Percentiles rank a stretch among this genome's conserved stretches.
Evolutionary conservation across 2,329 filamentous ascomycete genomes (phyloP).

Genomic region (Leptodontidium sp.): DNA sequence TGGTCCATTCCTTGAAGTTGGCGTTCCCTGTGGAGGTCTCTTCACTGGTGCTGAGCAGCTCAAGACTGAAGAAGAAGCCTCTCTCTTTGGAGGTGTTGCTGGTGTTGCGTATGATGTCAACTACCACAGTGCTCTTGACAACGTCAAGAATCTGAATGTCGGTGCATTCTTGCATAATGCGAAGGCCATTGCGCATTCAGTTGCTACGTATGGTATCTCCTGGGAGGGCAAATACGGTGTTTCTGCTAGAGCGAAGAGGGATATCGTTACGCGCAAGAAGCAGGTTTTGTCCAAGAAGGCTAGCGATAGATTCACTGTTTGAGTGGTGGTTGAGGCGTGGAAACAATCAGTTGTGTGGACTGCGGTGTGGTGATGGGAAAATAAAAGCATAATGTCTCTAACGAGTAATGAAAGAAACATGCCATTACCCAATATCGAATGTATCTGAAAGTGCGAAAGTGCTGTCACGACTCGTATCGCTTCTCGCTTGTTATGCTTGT

Average conservation of each 20-base stretch:
- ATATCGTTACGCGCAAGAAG: not conserved
- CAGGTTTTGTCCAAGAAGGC: not conserved
- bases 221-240: constrained; percentile 11
- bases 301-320: not conserved
- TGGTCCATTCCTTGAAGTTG: constrained; percentile 74
- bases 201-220: constrained; percentile 16
- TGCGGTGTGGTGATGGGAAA: too few relatives aligned
- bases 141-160: constrained; percentile 62
- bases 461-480: too few relatives aligned
- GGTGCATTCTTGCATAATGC: constrained; percentile 68
- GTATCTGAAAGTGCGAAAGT: too few relatives aligned
- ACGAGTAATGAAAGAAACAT: too few relatives aligned
- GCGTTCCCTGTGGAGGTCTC: constrained; percentile 77
- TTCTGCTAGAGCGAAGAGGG: constrained; percentile 3
- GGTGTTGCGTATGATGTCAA: constrained; percentile 65
- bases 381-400: too few relatives aligned
- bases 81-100: constrained; percentile 71
- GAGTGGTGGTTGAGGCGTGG: not conserved
- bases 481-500: too few relatives aligned
- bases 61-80: constrained; percentile 71
- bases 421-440: too few relatives aligned
- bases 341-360: too few relatives aligned
- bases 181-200: constrained; percentile 51
- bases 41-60: constrained; percentile 79
- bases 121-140: constrained; percentile 68